Percentiles rank a stretch among this genome's conserved stretches.
Evolutionary conservation across 805 yeast species (phyloP).

Genomic region (Monosporozyma aerobia): DNA sequence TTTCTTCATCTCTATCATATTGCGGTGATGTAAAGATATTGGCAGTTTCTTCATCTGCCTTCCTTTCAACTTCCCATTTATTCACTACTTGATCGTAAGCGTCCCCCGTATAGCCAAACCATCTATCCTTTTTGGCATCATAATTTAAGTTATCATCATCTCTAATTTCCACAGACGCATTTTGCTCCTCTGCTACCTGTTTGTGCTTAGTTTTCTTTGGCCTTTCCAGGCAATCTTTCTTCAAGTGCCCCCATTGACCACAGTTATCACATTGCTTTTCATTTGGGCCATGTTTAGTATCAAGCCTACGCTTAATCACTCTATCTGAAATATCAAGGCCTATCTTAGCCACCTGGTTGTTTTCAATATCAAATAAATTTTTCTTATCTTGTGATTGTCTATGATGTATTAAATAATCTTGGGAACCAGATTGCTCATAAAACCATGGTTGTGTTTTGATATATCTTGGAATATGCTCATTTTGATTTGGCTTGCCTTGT

Average conservation of each 20-base stretch:
- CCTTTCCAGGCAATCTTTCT: conserved; percentile 49
- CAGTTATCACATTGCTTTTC: conserved; percentile 42
- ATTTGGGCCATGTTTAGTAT: neutral
- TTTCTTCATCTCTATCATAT: conserved; percentile 37
- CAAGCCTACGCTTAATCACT: conserved; percentile 3
- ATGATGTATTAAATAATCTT: conserved; percentile 52
- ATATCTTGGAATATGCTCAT: conserved; percentile 25
- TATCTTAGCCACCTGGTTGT: conserved; percentile 41
- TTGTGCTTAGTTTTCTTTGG: conserved; percentile 34
- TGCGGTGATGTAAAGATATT: too few relatives aligned
- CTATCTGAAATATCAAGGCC: conserved; percentile 53
- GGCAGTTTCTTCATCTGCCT: conserved; percentile 7
- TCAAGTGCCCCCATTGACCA: conserved; percentile 42
- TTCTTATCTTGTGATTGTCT: conserved; percentile 30
- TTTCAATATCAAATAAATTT: conserved; percentile 33
- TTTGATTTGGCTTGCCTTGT: conserved; percentile 7
- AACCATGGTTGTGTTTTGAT: conserved; percentile 30
- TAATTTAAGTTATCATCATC: conserved; percentile 31
- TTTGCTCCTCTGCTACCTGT: conserved; percentile 7
- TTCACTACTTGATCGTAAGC: conserved; percentile 48
- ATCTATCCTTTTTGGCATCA: conserved; percentile 68
- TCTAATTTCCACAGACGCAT: conserved; percentile 17
- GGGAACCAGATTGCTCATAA: conserved; percentile 10
- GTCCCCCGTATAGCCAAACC: conserved; percentile 67
- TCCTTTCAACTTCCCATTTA: conserved; percentile 33